Percentiles rank a stretch among this genome's conserved stretches.
phyloP scores from a whole-genome alignment of 208 protist species.

The Acanthamoeba sp. region DNA sequence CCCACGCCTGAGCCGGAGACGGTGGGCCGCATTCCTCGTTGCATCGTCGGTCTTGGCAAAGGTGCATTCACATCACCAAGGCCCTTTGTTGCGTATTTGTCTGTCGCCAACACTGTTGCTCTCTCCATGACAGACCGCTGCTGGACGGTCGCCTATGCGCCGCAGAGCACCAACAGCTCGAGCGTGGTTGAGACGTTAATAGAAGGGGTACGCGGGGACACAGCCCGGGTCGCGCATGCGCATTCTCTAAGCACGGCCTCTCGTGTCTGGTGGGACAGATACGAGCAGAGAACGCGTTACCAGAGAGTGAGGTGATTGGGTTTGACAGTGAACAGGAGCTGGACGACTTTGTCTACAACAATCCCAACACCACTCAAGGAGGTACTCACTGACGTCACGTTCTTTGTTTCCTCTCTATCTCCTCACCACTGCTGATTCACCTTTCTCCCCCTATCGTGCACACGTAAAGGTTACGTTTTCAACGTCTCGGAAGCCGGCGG shows the following conservation, averaged over 20 bases:
- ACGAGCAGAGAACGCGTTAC: conserved; percentile 45
- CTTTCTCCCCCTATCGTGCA: no score
- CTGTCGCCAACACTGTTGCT: neutral
- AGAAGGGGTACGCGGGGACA: neutral
- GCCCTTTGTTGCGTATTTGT: no score
- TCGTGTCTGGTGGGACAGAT: neutral
- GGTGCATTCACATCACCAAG: no score
- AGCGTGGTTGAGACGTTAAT: conserved; percentile 32
- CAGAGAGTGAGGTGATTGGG: neutral
- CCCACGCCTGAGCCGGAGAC: neutral
- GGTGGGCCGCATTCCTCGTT: neutral
- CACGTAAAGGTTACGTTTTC: neutral
- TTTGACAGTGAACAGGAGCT: neutral
- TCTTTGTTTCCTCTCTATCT: no score
- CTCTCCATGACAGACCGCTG: neutral
- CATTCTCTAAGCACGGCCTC: neutral
- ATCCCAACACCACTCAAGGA: conserved; percentile 70
- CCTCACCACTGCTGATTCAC: no score
- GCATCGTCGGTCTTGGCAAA: neutral
- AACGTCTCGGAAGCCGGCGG: neutral
- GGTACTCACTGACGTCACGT: no score
- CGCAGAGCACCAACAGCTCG: neutral
- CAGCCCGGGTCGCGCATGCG: neutral
- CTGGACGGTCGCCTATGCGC: conserved; percentile 56
- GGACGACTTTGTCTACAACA: conserved; percentile 55